Evolutionary conservation across 2,329 filamentous ascomycete species (phyloP), one percentile per base, ranked within the genome.

Genomic region (Ascochyta koolunga): DNA sequence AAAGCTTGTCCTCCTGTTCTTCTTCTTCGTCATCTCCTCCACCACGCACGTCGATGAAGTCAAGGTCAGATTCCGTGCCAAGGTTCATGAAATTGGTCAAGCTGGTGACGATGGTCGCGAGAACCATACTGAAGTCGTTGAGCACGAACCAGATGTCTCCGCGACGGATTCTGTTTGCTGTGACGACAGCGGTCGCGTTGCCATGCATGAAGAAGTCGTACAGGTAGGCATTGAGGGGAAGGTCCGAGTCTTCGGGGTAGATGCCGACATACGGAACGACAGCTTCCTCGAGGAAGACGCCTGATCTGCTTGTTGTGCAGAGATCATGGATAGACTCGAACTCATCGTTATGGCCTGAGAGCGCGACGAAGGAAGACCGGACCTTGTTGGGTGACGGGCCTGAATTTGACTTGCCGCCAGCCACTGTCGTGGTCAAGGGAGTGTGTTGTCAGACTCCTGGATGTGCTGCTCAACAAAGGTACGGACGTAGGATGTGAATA

Each of bases 161-260:
- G 1, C 77, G 75, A 38, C 83, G 84, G 66, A 93, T 86, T 2
- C 82, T 79, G 67, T 93, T 93, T 25, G 86, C 87, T 0, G 72
- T 75, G 11, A 83, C 82, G 2, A 93, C 75, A 0, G 85, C 82
- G 1, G 78, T 68, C 19, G 86, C 70, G 65, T 88, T 84, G 3
- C 89, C 89, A 62, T 93, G 86, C 71, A 86, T 89, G 79, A 85
- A 92, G 73, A 92, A 93, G 70, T 93, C 88, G 55, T 88, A 85
- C 0, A 93, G 75, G 65, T 89, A 89, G 0, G 86, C 85, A 60
- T 90, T 90, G 55, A 86, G 78, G 0, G 82, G 82, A 11, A 80
- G 78, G 2, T 76, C 68, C 5, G 74, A 69, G 47, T 88, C 83
- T 22, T 85, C 76, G 0, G 84, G 83, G 61, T 83, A 83, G 10